Percentiles rank a stretch among this genome's conserved stretches.
Evolutionary conservation across 1,284 basidiomycete genomes (phyloP).

Genomic region (Tremellales sp.): DNA sequence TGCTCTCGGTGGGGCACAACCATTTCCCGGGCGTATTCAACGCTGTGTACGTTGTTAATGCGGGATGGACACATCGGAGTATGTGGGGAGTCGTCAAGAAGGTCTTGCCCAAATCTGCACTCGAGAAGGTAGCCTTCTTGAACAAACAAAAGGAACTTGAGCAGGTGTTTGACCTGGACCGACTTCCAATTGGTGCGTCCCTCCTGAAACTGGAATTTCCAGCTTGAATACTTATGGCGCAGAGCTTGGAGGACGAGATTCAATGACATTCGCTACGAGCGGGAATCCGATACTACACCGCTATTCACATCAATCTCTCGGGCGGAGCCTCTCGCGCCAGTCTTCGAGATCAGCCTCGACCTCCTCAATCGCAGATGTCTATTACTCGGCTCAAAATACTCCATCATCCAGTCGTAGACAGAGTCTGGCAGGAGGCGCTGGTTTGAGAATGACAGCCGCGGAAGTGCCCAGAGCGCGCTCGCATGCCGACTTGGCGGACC

Average conservation of each 20-base stretch:
- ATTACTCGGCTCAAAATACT: conserved; percentile 36
- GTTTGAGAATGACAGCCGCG: conserved; percentile 13
- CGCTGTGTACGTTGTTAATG: conserved; percentile 51
- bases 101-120: conserved; percentile 49
- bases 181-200: conserved; percentile 30
- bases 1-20: conserved; percentile 40
- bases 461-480: background rate
- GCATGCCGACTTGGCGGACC: too few species aligned
- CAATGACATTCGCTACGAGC: conserved; percentile 13
- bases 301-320: conserved; percentile 19
- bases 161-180: conserved; percentile 33
- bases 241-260: conserved; percentile 33
- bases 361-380: conserved; percentile 45
- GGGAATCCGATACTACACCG: conserved; percentile 27
- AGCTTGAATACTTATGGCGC: background rate
- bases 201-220: background rate
- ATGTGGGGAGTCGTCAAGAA: conserved; percentile 52
- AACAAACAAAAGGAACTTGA: conserved; percentile 22
- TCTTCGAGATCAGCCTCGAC: conserved; percentile 13
- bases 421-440: conserved; percentile 7
- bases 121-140: conserved; percentile 51
- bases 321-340: too few species aligned
- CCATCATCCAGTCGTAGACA: conserved; percentile 14
- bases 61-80: conserved; percentile 52
- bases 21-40: conserved; percentile 47